A percentile compares a stretch with the other conserved stretches of the same genome.
Evolutionary conservation across 2,329 filamentous ascomycete species (phyloP).

Genomic region (Gnomoniopsis sp.): DNA sequence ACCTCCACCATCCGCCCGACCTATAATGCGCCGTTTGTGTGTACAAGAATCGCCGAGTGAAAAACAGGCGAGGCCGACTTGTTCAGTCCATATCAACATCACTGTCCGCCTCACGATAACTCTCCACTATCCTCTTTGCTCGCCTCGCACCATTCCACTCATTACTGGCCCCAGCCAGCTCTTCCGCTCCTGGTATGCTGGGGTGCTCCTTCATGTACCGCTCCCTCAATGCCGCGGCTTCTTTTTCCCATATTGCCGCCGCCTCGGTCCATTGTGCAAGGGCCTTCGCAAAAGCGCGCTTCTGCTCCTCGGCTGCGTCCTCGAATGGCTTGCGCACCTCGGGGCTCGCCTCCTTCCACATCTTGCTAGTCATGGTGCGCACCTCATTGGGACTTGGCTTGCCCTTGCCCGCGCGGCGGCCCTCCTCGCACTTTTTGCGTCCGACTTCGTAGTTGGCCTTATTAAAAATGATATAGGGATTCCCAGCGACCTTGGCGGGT

Average conservation of each 20-base stretch:
- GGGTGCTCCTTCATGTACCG: conserved; percentile 54
- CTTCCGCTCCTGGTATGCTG: conserved; percentile 32
- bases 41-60: neutral
- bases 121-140: conserved; percentile 29
- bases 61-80: neutral
- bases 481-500: conserved; percentile 71
- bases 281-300: conserved; percentile 58
- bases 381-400: conserved; percentile 75
- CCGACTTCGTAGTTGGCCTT: conserved; percentile 70
- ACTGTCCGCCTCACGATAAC: conserved; percentile 36
- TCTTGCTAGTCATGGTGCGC: conserved; percentile 77
- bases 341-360: conserved; percentile 78
- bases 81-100: conserved; percentile 28
- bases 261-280: conserved; percentile 58
- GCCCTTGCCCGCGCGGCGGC: conserved; percentile 60
- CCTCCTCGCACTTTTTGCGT: conserved; percentile 58
- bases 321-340: conserved; percentile 76
- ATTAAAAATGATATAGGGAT: conserved; percentile 87
- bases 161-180: conserved; percentile 15
- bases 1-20: no score
- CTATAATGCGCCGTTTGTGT: no score
- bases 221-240: conserved; percentile 52
- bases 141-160: conserved; percentile 13
- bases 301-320: conserved; percentile 68
- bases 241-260: conserved; percentile 69